phyloP scores from a whole-genome alignment of 768 basidiomycete species.

The Boletus edulis region DNA sequence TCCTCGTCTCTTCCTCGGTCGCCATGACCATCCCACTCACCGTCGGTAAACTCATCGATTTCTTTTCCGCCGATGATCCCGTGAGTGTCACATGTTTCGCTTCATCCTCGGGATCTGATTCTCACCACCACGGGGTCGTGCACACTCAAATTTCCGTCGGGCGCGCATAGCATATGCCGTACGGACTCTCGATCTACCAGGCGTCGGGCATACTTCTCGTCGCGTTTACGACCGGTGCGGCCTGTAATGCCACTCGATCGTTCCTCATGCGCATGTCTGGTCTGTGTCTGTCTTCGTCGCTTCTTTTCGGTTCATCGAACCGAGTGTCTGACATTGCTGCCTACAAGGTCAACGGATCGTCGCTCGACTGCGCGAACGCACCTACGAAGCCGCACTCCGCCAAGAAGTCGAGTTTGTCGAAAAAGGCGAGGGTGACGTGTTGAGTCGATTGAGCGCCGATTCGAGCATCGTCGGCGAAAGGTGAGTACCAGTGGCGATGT shows the following conservation, averaged over 20 bases:
- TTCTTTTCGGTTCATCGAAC: not conserved
- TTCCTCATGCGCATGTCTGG: slow-evolving; percentile 86
- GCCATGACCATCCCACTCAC: slow-evolving; percentile 93
- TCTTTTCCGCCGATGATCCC: slow-evolving; percentile 72
- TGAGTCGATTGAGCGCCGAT: slow-evolving; percentile 88
- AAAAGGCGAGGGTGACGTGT: slow-evolving; percentile 87
- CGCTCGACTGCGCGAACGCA: slow-evolving; percentile 76
- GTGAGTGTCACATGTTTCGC: slow-evolving; percentile 35
- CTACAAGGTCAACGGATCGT: slow-evolving; percentile 79
- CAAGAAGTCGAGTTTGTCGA: slow-evolving; percentile 96
- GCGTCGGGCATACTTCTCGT: slow-evolving; percentile 73
- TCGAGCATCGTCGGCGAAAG: slow-evolving; percentile 93
- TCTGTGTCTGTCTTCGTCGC: slow-evolving; percentile 26
- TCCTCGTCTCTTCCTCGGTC: slow-evolving; percentile 85
- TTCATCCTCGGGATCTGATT: not conserved
- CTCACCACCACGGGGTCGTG: too few relatives aligned
- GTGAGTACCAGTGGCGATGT: slow-evolving; percentile 34
- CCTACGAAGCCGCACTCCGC: slow-evolving; percentile 77
- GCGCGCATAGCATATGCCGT: slow-evolving; percentile 62
- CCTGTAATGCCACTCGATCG: slow-evolving; percentile 80
- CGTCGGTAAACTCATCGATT: slow-evolving; percentile 92
- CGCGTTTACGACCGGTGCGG: slow-evolving; percentile 83
- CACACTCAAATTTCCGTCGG: too few relatives aligned
- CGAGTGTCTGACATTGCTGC: not conserved
- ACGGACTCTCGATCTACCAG: slow-evolving; percentile 74